Conservation (phyloP, 1,139 yeast species). For the Groenewaldozyma sp. region DNA sequence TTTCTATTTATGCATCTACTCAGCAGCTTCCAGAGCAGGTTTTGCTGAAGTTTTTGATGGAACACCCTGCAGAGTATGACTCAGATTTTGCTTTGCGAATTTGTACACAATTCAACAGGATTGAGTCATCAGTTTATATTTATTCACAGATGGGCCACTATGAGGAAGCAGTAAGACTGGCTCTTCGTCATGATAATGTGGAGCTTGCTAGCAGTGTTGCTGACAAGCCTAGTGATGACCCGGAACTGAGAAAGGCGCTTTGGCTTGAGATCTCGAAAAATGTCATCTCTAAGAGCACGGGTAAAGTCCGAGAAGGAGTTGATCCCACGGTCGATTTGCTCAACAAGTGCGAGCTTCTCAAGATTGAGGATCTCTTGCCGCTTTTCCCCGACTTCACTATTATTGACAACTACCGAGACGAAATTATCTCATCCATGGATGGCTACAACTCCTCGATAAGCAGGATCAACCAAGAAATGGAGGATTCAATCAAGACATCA, state of each 20-base stretch:
- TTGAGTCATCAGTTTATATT: conserved; percentile 60
- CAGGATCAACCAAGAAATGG: conserved; percentile 65
- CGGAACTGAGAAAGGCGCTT: conserved; percentile 50
- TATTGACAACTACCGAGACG: conserved; percentile 76
- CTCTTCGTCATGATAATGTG: conserved; percentile 52
- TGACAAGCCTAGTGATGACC: conserved; percentile 40
- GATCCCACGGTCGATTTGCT: conserved; percentile 33
- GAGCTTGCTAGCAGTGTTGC: conserved; percentile 54
- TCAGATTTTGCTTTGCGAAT: conserved; percentile 66
- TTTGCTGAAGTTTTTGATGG: conserved; percentile 42
- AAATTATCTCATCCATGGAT: conserved; percentile 69
- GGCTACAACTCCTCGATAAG: conserved; percentile 57
- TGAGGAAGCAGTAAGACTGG: conserved; percentile 74
- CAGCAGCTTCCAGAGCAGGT: conserved; percentile 36
- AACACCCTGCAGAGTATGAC: conserved; percentile 39
- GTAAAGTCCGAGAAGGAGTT: conserved; percentile 14
- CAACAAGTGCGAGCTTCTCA: conserved; percentile 47
- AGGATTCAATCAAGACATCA: conserved; percentile 58
- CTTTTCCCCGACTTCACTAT: conserved; percentile 75
- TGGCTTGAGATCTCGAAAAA: conserved; percentile 66
- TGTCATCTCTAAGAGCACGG: conserved; percentile 34
- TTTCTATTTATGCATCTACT: conserved; percentile 62
- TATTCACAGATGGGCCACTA: conserved; percentile 58
- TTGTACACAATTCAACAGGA: conserved; percentile 51
- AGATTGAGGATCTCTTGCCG: conserved; percentile 76